These are phyloP conservation scores for Massariosphaeria phaeospora DNA, from an alignment of 495 filamentous ascomycete genomes.

Conservation along the genomic window DNA sequence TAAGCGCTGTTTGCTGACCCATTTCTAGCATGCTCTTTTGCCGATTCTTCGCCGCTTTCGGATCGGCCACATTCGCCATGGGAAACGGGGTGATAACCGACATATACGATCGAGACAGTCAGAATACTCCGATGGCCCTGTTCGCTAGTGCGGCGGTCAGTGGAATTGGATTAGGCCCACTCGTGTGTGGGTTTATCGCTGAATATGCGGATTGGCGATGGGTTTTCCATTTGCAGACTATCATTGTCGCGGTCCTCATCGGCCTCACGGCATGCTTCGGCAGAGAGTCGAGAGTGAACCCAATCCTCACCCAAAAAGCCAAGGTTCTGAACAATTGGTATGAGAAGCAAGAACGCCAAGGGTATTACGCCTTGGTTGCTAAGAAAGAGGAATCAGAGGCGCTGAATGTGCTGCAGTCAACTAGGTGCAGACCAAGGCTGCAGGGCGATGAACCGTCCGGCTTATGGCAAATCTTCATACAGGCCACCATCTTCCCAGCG, in stretches of 20 bases:
- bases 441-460: slow-evolving; percentile 77
- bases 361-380: slow-evolving; percentile 62
- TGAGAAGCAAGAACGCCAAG: slow-evolving; percentile 60
- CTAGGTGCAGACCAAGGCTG: slow-evolving; percentile 63
- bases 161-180: slow-evolving; percentile 76
- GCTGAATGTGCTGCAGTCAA: slow-evolving; percentile 38
- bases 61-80: background rate
- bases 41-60: slow-evolving; percentile 83
- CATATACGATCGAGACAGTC: slow-evolving; percentile 70
- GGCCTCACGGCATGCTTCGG: slow-evolving; percentile 54
- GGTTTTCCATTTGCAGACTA: slow-evolving; percentile 84
- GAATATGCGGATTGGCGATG: slow-evolving; percentile 70
- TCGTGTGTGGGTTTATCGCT: slow-evolving; percentile 69
- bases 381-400: too few species aligned
- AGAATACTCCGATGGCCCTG: slow-evolving; percentile 87
- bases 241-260: slow-evolving; percentile 61
- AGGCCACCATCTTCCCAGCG: slow-evolving; percentile 76
- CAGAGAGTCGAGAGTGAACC: slow-evolving; percentile 76
- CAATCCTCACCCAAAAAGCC: slow-evolving; percentile 75
- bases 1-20: too few species aligned
- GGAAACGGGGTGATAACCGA: slow-evolving; percentile 71
- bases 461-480: slow-evolving; percentile 63
- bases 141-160: slow-evolving; percentile 71
- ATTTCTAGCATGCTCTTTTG: too few species aligned
- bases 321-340: slow-evolving; percentile 73